phyloP scores from a whole-genome alignment of 2,329 filamentous ascomycete species.

The Rhynchosporium graminicola region DNA sequence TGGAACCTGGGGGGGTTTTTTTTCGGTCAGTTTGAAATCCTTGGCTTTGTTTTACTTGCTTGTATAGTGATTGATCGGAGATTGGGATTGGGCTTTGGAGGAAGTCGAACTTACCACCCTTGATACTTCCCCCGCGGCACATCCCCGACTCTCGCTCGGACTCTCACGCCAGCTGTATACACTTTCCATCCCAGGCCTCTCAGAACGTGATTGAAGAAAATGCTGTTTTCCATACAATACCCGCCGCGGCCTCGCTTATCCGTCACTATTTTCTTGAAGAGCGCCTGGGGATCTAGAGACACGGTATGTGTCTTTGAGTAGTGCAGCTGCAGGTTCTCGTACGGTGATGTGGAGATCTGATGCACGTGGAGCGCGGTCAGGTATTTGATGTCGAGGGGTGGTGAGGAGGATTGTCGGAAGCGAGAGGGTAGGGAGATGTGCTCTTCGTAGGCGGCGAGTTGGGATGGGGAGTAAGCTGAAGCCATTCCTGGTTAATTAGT shows the following conservation, averaged over 20 bases:
- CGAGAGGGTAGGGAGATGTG: conserved; percentile 30
- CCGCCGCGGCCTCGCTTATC: conserved; percentile 49
- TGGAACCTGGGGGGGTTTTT: conserved; percentile 47
- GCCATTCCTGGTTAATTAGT: conserved; percentile 5
- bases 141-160: conserved; percentile 31
- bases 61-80: not conserved
- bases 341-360: conserved; percentile 33
- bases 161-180: conserved; percentile 52
- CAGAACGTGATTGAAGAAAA: conserved; percentile 56
- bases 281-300: conserved; percentile 31
- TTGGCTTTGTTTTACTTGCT: not conserved
- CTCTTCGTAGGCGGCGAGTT: conserved; percentile 32
- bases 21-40: not conserved
- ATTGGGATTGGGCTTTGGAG: not conserved
- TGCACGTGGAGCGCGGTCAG: conserved; percentile 33
- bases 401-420: conserved; percentile 23
- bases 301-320: conserved; percentile 31
- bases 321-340: conserved; percentile 36
- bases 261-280: conserved; percentile 36
- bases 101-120: conserved; percentile 32
- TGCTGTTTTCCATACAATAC: conserved; percentile 61
- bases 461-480: conserved; percentile 29
- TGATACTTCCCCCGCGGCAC: conserved; percentile 33
- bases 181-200: conserved; percentile 53
- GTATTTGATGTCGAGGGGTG: conserved; percentile 28